These are phyloP conservation scores for Leccinum disarticulatum DNA, from an alignment of 768 basidiomycete genomes.

Conservation along the genomic window DNA sequence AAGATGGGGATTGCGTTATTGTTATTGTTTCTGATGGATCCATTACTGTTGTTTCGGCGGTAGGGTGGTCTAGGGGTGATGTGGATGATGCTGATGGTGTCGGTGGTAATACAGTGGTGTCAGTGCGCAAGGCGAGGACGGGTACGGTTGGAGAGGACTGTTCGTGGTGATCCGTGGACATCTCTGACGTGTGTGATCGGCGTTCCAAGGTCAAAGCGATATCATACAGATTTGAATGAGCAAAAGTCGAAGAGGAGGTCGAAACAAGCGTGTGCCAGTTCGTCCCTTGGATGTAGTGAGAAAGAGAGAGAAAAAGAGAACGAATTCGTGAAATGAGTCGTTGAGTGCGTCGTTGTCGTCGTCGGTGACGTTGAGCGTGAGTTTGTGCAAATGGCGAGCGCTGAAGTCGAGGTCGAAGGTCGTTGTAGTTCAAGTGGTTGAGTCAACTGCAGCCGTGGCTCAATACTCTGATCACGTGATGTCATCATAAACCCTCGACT, in stretches of 20 bases:
- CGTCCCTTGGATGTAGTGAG: conserved; percentile 10
- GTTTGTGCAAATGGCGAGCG: conserved; percentile 4
- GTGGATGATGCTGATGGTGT: conserved; percentile 16
- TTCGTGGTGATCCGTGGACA: conserved; percentile 27
- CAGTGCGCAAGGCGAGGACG: conserved; percentile 12
- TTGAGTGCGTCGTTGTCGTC: not conserved
- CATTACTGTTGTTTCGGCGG: conserved; percentile 20
- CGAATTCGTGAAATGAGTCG: conserved; percentile 2
- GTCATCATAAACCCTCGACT: too few relatives aligned
- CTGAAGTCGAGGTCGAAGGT: too few relatives aligned
- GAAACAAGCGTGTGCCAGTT: conserved; percentile 8
- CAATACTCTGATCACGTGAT: conserved; percentile 3
- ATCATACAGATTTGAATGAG: conserved; percentile 18
- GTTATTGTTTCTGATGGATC: conserved; percentile 19
- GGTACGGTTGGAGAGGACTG: conserved; percentile 15
- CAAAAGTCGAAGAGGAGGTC: not conserved
- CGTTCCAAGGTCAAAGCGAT: conserved; percentile 15
- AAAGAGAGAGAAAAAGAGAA: conserved; percentile 3
- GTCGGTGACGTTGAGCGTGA: not conserved
- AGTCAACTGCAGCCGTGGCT: conserved; percentile 6
- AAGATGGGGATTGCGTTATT: conserved; percentile 10
- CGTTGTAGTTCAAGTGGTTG: conserved; percentile 5
- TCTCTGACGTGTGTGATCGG: conserved; percentile 21
- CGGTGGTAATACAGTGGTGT: conserved; percentile 28
- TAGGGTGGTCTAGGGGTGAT: conserved; percentile 23